phyloP scores from a whole-genome alignment of 1,284 basidiomycete genomes.

The Xanthoconium separans region DNA sequence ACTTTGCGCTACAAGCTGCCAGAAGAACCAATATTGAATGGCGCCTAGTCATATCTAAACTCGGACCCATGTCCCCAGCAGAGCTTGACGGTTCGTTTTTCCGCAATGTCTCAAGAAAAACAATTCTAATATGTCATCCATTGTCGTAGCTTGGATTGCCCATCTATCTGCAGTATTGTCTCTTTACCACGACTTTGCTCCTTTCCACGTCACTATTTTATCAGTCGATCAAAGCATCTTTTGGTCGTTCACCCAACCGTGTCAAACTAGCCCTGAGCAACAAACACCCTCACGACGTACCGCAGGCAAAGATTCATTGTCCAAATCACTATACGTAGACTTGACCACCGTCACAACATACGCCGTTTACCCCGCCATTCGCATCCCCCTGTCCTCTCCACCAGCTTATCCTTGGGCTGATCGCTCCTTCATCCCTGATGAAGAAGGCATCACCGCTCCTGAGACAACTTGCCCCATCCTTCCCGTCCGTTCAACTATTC shows the following conservation, averaged over 20 bases:
- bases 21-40: conserved; percentile 72
- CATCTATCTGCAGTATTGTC: conserved; percentile 43
- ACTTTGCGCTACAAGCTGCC: conserved; percentile 58
- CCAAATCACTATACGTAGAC: conserved; percentile 42
- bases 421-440: conserved; percentile 31
- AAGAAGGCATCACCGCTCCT: conserved; percentile 25
- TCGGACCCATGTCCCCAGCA: conserved; percentile 53
- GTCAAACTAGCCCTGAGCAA: conserved; percentile 16
- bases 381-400: conserved; percentile 38
- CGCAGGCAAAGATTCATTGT: conserved; percentile 19
- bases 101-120: neutral
- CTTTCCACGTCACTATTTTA: conserved; percentile 54
- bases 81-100: conserved; percentile 66
- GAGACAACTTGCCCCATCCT: conserved; percentile 42
- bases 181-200: conserved; percentile 37
- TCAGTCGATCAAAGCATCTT: conserved; percentile 54
- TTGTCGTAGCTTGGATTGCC: conserved; percentile 58
- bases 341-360: conserved; percentile 49
- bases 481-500: conserved; percentile 53
- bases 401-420: conserved; percentile 25
- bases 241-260: conserved; percentile 46
- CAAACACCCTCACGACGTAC: conserved; percentile 25
- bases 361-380: conserved; percentile 42
- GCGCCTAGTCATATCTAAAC: conserved; percentile 68
- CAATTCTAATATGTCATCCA: conserved; percentile 4